Percentiles rank a stretch among this genome's conserved stretches.
Evolutionary conservation across 23 red algal genomes (phyloP).

Genomic region (Gracilaria caudata): DNA sequence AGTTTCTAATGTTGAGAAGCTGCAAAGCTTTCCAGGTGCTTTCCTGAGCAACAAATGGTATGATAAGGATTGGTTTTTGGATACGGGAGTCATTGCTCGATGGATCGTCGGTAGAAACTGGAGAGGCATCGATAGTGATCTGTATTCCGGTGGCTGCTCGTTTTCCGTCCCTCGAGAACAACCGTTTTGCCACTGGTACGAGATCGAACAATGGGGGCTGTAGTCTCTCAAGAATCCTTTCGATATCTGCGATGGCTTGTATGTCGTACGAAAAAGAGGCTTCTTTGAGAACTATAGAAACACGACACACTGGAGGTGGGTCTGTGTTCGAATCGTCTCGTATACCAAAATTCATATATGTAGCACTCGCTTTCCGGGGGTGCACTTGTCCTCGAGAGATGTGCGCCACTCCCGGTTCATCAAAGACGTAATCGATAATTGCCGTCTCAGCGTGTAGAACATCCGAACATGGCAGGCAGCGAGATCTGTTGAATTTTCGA

Average conservation of each 20-base stretch:
- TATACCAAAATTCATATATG: neutral
- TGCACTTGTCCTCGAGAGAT: neutral
- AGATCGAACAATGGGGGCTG: constrained; percentile 59
- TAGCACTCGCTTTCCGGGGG: neutral
- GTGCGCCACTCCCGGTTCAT: constrained; percentile 44
- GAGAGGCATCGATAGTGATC: constrained; percentile 55
- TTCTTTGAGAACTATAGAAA: constrained; percentile 45
- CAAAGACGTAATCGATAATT: constrained; percentile 65
- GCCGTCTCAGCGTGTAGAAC: constrained; percentile 39
- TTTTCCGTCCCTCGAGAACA: constrained; percentile 44
- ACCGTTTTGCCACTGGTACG: constrained; percentile 32
- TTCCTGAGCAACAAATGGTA: constrained; percentile 48
- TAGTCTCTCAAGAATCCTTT: constrained; percentile 45
- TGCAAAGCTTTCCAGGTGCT: constrained; percentile 44
- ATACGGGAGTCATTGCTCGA: neutral
- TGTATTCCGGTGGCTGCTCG: constrained; percentile 50
- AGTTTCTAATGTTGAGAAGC: constrained; percentile 12
- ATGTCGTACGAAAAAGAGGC: constrained; percentile 52
- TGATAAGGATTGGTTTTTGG: neutral
- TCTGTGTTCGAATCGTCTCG: constrained; percentile 24
- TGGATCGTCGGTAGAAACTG: neutral
- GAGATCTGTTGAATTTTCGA: neutral
- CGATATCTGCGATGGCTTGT: constrained; percentile 53
- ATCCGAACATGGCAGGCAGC: constrained; percentile 42
- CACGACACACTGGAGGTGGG: constrained; percentile 45